phyloP scores from a whole-genome alignment of 148 eudicot species.

The Fagopyrum esculentum region DNA sequence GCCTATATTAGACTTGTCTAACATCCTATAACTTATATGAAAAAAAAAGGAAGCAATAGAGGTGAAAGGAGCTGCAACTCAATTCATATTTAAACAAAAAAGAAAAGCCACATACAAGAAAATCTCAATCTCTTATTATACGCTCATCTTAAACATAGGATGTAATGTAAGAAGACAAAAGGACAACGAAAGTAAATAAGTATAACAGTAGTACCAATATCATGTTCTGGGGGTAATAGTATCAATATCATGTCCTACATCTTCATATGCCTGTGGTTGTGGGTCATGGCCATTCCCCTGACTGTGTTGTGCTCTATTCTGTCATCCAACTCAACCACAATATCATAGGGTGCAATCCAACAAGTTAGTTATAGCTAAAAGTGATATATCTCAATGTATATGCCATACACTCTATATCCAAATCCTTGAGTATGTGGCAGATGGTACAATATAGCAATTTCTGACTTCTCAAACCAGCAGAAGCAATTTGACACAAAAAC shows the following conservation, averaged over 20 bases:
- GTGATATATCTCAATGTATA: background rate
- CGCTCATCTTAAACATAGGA: background rate
- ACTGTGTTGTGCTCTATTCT: background rate
- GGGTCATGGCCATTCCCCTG: background rate
- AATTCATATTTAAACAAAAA: background rate
- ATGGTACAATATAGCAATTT: background rate
- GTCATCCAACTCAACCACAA: background rate
- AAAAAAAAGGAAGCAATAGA: background rate
- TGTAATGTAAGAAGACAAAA: background rate
- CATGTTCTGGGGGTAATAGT: background rate
- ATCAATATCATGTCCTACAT: background rate
- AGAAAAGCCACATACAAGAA: background rate
- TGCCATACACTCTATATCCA: background rate
- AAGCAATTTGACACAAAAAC: background rate
- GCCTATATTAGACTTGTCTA: background rate
- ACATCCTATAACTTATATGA: background rate
- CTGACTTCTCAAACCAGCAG: slow-evolving; percentile 8
- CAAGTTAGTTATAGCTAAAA: background rate
- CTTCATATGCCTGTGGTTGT: background rate
- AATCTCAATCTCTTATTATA: background rate
- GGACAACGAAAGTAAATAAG: background rate
- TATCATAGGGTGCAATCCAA: background rate
- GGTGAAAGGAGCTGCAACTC: background rate
- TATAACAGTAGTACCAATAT: slow-evolving; percentile 1
- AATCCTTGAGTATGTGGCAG: background rate